These are phyloP conservation scores for Ceratocystis alfenasii DNA, from an alignment of 2,329 filamentous ascomycete species.

Conservation along the genomic window DNA sequence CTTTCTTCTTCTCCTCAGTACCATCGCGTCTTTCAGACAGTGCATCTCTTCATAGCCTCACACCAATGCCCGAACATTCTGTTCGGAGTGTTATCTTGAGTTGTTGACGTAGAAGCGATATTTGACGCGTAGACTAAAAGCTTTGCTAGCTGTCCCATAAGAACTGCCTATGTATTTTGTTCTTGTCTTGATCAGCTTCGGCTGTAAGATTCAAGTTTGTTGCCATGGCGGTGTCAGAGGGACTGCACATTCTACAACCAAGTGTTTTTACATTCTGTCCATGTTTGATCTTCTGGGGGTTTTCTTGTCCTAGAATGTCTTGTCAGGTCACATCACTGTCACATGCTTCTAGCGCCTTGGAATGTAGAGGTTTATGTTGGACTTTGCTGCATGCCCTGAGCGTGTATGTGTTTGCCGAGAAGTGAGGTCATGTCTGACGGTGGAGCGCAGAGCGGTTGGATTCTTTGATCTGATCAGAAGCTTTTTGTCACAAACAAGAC, in stretches of 20 bases:
- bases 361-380: not conserved
- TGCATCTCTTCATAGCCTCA: conserved; percentile 57
- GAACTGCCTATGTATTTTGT: conserved; percentile 43
- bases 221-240: conserved; percentile 34
- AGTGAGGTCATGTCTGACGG: not conserved
- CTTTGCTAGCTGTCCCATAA: conserved; percentile 38
- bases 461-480: not conserved
- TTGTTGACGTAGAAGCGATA: conserved; percentile 55
- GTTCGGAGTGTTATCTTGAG: conserved; percentile 44
- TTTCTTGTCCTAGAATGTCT: too few relatives aligned
- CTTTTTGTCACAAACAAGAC: not conserved
- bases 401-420: not conserved
- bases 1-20: conserved; percentile 35
- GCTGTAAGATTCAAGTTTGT: conserved; percentile 25
- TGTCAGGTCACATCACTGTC: not conserved
- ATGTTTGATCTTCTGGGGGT: not conserved
- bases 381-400: not conserved
- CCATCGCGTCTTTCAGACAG: conserved; percentile 76
- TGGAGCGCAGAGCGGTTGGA: not conserved
- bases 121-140: conserved; percentile 25
- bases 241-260: conserved; percentile 29
- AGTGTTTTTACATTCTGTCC: not conserved
- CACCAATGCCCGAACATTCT: conserved; percentile 56
- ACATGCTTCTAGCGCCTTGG: not conserved
- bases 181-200: conserved; percentile 24